phyloP scores from a whole-genome alignment of 345 rosid genomes.

The Bruguiera sexangula region DNA sequence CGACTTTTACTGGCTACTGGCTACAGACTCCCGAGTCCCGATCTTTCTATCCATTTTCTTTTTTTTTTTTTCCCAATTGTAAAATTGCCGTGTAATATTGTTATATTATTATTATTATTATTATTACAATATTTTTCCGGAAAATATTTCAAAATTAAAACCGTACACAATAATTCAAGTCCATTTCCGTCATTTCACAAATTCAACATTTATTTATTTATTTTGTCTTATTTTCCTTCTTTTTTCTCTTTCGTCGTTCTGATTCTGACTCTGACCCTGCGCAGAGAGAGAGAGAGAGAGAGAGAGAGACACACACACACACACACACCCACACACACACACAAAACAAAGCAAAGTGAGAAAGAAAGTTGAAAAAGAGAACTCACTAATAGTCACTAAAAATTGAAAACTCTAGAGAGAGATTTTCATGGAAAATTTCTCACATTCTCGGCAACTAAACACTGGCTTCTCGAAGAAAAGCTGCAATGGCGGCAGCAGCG shows the following conservation, averaged over 20 bases:
- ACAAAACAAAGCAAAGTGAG: constrained; percentile 2
- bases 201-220: background rate
- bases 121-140: too few relatives aligned
- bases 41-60: background rate
- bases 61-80: too few relatives aligned
- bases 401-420: background rate
- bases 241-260: constrained; percentile 9
- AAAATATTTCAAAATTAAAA: background rate
- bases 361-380: too few relatives aligned
- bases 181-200: constrained; percentile 27
- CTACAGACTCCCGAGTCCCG: background rate
- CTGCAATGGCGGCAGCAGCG: constrained; percentile 16
- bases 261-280: constrained; percentile 21
- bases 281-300: constrained; percentile 10
- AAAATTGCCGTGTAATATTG: background rate
- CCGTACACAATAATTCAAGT: constrained; percentile 19
- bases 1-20: background rate
- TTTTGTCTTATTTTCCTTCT: background rate
- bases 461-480: constrained; percentile 25
- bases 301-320: too few relatives aligned
- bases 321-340: too few relatives aligned
- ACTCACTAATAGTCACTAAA: background rate
- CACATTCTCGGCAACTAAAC: constrained; percentile 53
- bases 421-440: constrained; percentile 58
- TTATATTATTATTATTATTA: background rate